Evolutionary conservation across 2,329 filamentous ascomycete genomes (phyloP).

Genomic region (Aureobasidium leucospermi): DNA sequence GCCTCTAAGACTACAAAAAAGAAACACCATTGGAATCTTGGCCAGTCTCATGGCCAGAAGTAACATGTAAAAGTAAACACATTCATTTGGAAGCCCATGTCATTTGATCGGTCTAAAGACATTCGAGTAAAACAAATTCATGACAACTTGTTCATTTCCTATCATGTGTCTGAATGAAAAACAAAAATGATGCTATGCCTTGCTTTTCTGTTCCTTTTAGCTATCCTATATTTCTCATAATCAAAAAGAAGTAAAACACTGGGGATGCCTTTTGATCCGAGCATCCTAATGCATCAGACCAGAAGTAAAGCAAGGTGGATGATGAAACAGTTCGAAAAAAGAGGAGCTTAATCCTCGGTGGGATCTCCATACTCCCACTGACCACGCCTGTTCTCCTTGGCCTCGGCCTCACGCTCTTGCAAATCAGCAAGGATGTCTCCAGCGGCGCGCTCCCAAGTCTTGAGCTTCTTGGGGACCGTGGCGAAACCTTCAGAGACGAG

Average conservation of each 20-base stretch:
- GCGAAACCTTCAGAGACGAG: constrained; percentile 75
- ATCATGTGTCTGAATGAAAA: background rate
- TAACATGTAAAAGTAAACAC: too few relatives aligned
- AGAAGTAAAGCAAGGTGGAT: background rate
- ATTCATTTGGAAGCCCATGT: too few relatives aligned
- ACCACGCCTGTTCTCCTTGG: constrained; percentile 71
- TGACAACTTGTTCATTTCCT: background rate
- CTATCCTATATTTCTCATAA: background rate
- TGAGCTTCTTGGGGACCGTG: constrained; percentile 87
- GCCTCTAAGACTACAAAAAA: background rate
- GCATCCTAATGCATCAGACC: background rate
- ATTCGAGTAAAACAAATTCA: background rate
- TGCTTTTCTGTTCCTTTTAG: background rate
- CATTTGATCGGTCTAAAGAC: too few relatives aligned
- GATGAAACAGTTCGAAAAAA: background rate
- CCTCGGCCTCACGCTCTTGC: constrained; percentile 65
- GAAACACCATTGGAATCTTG: too few relatives aligned
- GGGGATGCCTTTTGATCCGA: background rate
- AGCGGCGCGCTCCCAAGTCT: constrained; percentile 79
- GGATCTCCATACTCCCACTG: constrained; percentile 99
- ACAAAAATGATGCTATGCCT: background rate
- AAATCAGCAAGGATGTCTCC: constrained; percentile 64
- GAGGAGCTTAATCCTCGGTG: constrained; percentile 59
- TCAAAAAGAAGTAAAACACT: background rate
- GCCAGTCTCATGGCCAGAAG: too few relatives aligned